Conservation (phyloP, 495 filamentous ascomycete genomes). For the Aspergillus affinis region DNA sequence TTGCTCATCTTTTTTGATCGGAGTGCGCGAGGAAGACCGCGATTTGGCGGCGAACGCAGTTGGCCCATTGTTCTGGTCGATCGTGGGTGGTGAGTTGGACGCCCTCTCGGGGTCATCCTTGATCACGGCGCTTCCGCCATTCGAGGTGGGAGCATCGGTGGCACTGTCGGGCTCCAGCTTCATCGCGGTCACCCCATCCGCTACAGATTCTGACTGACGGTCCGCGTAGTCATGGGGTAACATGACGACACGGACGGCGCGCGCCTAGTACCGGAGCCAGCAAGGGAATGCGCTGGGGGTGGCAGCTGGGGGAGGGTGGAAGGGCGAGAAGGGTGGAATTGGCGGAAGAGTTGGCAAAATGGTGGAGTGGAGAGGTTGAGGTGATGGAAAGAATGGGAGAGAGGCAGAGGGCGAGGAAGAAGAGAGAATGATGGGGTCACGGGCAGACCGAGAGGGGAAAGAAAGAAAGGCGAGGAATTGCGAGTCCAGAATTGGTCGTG, state of each 20-base stretch:
- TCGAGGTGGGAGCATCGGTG: slow-evolving; percentile 19
- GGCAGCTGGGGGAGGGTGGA: slow-evolving; percentile 4
- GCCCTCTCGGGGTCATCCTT: slow-evolving; percentile 17
- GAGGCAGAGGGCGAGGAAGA: slow-evolving; percentile 6
- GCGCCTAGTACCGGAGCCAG: slow-evolving; percentile 22
- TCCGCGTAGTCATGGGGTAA: slow-evolving; percentile 48
- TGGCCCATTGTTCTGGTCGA: slow-evolving; percentile 9
- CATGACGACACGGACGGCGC: slow-evolving; percentile 47
- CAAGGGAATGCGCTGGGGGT: slow-evolving; percentile 14
- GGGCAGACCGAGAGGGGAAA: slow-evolving; percentile 8
- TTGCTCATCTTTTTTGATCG: slow-evolving; percentile 22
- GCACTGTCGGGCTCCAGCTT: slow-evolving; percentile 32
- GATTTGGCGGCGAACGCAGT: slow-evolving; percentile 20
- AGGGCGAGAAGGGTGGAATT: slow-evolving; percentile 7
- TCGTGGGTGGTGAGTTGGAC: slow-evolving; percentile 12
- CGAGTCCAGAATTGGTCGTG: neutral
- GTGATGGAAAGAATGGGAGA: slow-evolving; percentile 6
- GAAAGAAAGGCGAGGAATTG: slow-evolving; percentile 11
- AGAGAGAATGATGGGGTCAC: slow-evolving; percentile 5
- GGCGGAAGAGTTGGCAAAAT: slow-evolving; percentile 7
- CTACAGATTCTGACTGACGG: slow-evolving; percentile 37
- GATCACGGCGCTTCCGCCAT: slow-evolving; percentile 22
- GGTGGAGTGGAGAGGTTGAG: slow-evolving; percentile 8
- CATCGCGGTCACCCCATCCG: slow-evolving; percentile 40
- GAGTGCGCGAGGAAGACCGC: slow-evolving; percentile 20